Percentiles rank a stretch among this genome's conserved stretches.
Conservation (phyloP, 768 basidiomycete species). For the Pholiota conissans region DNA sequence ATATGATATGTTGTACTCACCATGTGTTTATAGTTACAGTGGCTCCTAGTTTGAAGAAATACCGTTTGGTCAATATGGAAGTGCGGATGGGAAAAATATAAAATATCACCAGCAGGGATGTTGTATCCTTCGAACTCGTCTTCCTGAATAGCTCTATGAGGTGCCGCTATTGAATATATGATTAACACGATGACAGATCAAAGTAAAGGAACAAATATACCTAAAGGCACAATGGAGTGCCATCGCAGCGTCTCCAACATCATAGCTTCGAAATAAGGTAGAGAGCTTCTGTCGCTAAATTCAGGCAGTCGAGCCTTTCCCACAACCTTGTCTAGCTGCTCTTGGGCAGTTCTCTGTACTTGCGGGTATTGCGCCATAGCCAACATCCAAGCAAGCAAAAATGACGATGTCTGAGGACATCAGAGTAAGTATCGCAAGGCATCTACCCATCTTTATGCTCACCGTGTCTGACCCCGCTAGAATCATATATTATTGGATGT, state of each 20-base stretch:
- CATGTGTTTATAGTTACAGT: slow-evolving; percentile 27
- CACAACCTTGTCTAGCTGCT: slow-evolving; percentile 42
- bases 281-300: slow-evolving; percentile 36
- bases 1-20: slow-evolving; percentile 11
- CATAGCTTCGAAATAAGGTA: slow-evolving; percentile 46
- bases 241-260: slow-evolving; percentile 43
- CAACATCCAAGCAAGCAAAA: slow-evolving; percentile 30
- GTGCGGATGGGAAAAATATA: neutral
- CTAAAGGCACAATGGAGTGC: slow-evolving; percentile 36
- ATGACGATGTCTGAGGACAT: slow-evolving; percentile 22
- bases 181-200: neutral
- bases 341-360: slow-evolving; percentile 40
- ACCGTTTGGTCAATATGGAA: neutral
- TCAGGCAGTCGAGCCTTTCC: slow-evolving; percentile 40
- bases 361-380: slow-evolving; percentile 41
- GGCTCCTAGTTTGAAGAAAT: slow-evolving; percentile 18
- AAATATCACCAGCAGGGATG: slow-evolving; percentile 23
- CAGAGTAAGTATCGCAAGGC: neutral
- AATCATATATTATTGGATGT: neutral
- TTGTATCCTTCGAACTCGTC: slow-evolving; percentile 31
- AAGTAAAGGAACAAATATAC: slow-evolving; percentile 17
- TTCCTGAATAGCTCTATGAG: slow-evolving; percentile 32
- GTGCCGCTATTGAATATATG: slow-evolving; percentile 24
- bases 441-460: neutral
- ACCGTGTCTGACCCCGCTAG: slow-evolving; percentile 7